These are phyloP conservation scores for Sclerotinia trifoliorum DNA, from an alignment of 2,329 filamentous ascomycete genomes.

Conservation along the genomic window DNA sequence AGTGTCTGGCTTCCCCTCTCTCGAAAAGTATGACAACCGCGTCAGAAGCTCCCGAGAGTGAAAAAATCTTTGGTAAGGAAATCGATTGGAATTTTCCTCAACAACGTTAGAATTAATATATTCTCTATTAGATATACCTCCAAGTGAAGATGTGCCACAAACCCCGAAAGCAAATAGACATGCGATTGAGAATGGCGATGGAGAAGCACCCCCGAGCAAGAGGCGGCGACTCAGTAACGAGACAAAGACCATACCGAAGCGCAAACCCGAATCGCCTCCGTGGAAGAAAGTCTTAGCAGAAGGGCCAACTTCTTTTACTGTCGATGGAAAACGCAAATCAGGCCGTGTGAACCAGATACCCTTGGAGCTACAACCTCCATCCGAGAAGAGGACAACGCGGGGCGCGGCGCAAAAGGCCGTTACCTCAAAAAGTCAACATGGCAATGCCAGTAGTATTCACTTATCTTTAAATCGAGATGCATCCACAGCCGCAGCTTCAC, in stretches of 20 bases:
- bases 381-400: slow-evolving; percentile 53
- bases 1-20: slow-evolving; percentile 37
- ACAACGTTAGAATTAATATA: slow-evolving; percentile 26
- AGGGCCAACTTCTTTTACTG: slow-evolving; percentile 81
- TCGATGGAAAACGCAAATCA: slow-evolving; percentile 68
- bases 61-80: slow-evolving; percentile 36
- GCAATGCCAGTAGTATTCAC: slow-evolving; percentile 29
- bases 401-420: slow-evolving; percentile 43
- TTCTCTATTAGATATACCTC: slow-evolving; percentile 30
- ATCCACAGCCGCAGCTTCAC: slow-evolving; percentile 26
- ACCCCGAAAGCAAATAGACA: slow-evolving; percentile 38
- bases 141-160: slow-evolving; percentile 30
- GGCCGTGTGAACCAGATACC: slow-evolving; percentile 60
- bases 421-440: slow-evolving; percentile 35
- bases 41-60: slow-evolving; percentile 38
- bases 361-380: slow-evolving; percentile 50
- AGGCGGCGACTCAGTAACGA: slow-evolving; percentile 59
- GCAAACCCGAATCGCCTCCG: slow-evolving; percentile 72
- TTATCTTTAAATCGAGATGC: slow-evolving; percentile 29
- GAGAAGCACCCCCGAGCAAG: slow-evolving; percentile 58
- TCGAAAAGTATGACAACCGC: slow-evolving; percentile 41
- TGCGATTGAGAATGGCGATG: slow-evolving; percentile 36
- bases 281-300: slow-evolving; percentile 87
- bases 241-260: slow-evolving; percentile 46
- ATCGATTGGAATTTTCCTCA: not conserved